Percentiles rank a stretch among this genome's conserved stretches.
These are phyloP conservation scores for Pseudonectria buxi DNA, from an alignment of 2,329 filamentous ascomycete genomes.

Conservation along the genomic window DNA sequence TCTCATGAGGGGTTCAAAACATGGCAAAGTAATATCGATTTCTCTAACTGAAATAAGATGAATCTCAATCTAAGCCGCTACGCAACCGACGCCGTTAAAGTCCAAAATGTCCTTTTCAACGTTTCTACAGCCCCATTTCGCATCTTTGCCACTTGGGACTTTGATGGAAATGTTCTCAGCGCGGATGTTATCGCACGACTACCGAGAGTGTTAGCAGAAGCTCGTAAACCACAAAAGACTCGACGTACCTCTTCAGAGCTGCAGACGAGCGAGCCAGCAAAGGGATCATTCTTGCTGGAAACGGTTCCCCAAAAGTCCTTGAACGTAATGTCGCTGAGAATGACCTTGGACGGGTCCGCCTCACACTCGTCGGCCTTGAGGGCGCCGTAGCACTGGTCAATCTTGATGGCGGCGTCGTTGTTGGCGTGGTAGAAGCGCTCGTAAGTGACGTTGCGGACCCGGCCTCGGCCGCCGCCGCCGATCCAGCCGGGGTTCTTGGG, in stretches of 20 bases:
- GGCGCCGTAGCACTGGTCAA: slow-evolving; percentile 14
- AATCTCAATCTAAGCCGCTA: background rate
- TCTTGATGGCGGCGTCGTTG: slow-evolving; percentile 38
- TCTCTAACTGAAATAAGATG: too few relatives aligned
- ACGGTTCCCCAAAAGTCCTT: slow-evolving; percentile 18
- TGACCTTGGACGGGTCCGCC: slow-evolving; percentile 8
- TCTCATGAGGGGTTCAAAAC: too few relatives aligned
- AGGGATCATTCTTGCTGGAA: slow-evolving; percentile 15
- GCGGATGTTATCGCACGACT: slow-evolving; percentile 39
- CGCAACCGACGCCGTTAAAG: slow-evolving; percentile 3
- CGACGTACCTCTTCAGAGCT: slow-evolving; percentile 16
- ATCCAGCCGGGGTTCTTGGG: slow-evolving; percentile 40
- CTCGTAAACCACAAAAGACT: background rate
- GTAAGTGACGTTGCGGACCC: slow-evolving; percentile 60
- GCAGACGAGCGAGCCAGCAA: slow-evolving; percentile 17
- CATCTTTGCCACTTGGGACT: slow-evolving; percentile 38
- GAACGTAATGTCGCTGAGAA: slow-evolving; percentile 16
- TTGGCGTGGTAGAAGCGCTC: slow-evolving; percentile 53
- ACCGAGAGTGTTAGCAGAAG: background rate
- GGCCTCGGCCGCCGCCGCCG: slow-evolving; percentile 44
- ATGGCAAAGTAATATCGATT: too few relatives aligned
- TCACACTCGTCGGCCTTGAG: slow-evolving; percentile 5
- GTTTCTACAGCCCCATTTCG: slow-evolving; percentile 38
- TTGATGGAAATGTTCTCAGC: slow-evolving; percentile 38
- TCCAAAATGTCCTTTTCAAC: slow-evolving; percentile 10